phyloP scores from a whole-genome alignment of 2,329 filamentous ascomycete genomes.

The Aspergillus terreus region DNA sequence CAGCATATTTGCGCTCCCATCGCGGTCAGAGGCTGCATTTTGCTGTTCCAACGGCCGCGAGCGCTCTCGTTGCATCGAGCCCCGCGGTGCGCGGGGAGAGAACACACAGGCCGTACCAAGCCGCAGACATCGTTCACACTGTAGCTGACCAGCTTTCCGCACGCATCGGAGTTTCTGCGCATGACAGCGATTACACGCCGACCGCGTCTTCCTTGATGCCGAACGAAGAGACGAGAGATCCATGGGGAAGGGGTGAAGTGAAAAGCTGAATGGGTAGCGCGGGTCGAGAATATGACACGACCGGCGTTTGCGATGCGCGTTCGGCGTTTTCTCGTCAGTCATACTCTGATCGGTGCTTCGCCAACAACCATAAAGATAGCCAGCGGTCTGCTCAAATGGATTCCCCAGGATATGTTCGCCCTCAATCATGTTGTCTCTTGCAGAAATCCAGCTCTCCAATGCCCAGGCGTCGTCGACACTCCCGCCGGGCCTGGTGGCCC shows the following conservation, averaged over 20 bases:
- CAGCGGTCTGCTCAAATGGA: too few species aligned
- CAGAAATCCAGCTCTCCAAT: neutral
- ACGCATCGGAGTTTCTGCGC: conserved; percentile 1
- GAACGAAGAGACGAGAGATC: neutral
- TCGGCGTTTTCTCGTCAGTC: neutral
- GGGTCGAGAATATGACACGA: neutral
- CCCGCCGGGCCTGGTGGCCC: conserved; percentile 39
- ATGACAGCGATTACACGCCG: conserved; percentile 1
- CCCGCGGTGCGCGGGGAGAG: neutral
- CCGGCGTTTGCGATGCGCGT: neutral
- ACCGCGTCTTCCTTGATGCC: neutral
- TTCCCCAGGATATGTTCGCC: neutral
- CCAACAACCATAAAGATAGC: too few species aligned
- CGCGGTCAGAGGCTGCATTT: neutral
- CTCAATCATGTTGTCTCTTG: neutral
- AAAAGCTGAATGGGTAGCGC: neutral
- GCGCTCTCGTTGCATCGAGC: neutral
- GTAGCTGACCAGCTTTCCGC: neutral
- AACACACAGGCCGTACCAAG: neutral
- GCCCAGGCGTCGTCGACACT: neutral
- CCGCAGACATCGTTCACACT: neutral
- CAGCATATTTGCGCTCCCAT: neutral
- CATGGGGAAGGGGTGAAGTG: neutral
- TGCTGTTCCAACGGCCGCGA: neutral
- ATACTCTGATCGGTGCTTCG: neutral